Evolutionary conservation across 2,329 filamentous ascomycete species (phyloP), one percentile per base, ranked within the genome.

Genomic region (Penicillium decumbens): DNA sequence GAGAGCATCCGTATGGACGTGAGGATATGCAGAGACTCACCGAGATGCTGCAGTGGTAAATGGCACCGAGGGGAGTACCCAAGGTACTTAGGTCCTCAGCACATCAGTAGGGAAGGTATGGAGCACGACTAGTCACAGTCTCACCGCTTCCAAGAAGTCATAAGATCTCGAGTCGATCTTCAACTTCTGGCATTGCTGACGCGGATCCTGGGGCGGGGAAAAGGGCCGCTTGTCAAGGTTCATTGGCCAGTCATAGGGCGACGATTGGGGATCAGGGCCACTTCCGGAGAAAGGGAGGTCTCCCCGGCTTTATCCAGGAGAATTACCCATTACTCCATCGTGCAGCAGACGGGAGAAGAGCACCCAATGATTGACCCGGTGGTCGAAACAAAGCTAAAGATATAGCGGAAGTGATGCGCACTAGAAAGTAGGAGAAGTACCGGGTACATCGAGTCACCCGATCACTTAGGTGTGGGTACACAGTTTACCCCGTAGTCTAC

Each of bases 391-490:
- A 41, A 42, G 47, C 33, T 12, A 49, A 41, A 29, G 51, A 56
- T 55, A 39, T 12, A 40, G 38, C 15, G 24, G 38, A 40, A 27
- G 23, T 25, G 38, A 54, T 25, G 51, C 20, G 18, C 28, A 12
- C 20, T 6, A 6, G 12, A 27, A 27, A 40, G 38, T 27, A 54
- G 41, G 33, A 39, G 37, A 53, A 41, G 55, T 57, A 59, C 55
- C 35, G 40, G 47, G 55, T 53, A 56, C 47, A 52, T 48, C 35
- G 35, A 39, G 45, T 51, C 51, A 50, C 43, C 43, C 20, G 38
- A 6, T 27, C 38, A 15, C 3, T 15, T 18, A 1, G 38, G 8
- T 9, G 27, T 27, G 20, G 38, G 38, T 27, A 27, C 12, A 23
- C 15, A 10, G 15, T 12, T n/a, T 40, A 40, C 38, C 20, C 20